These are phyloP conservation scores for Daldinia bambusicola DNA, from an alignment of 495 filamentous ascomycete genomes.

Conservation along the genomic window DNA sequence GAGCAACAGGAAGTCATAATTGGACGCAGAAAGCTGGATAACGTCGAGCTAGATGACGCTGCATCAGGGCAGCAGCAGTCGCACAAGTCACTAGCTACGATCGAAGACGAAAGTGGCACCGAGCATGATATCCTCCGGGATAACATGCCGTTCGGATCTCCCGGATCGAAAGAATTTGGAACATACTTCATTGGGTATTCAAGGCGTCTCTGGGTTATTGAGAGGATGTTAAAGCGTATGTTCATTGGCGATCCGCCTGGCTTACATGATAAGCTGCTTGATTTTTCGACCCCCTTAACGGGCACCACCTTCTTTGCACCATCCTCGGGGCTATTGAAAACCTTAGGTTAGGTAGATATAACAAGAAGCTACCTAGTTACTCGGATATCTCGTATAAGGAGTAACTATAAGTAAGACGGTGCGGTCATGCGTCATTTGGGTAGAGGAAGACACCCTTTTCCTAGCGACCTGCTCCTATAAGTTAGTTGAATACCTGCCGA, in stretches of 20 bases:
- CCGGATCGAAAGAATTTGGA: conserved; percentile 63
- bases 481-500: no score
- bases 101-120: conserved; percentile 62
- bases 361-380: background rate
- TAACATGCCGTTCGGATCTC: conserved; percentile 70
- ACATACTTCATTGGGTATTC: conserved; percentile 71
- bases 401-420: background rate
- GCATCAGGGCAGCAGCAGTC: conserved; percentile 57
- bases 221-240: conserved; percentile 68
- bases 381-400: no score
- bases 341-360: conserved; percentile 50
- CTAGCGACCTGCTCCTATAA: no score
- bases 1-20: conserved; percentile 67
- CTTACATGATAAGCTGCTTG: conserved; percentile 64
- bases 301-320: conserved; percentile 66
- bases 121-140: conserved; percentile 66
- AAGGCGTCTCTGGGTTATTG: conserved; percentile 64
- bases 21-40: conserved; percentile 66
- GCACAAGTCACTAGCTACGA: conserved; percentile 65
- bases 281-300: conserved; percentile 65
- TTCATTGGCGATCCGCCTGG: conserved; percentile 66
- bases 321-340: conserved; percentile 55
- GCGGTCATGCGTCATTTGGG: no score
- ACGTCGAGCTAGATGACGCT: conserved; percentile 65
- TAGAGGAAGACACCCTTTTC: no score